Evolutionary conservation across 2,329 filamentous ascomycete genomes (phyloP), one percentile per base, ranked within the genome.

Genomic region (Clarireedia hainanense): DNA sequence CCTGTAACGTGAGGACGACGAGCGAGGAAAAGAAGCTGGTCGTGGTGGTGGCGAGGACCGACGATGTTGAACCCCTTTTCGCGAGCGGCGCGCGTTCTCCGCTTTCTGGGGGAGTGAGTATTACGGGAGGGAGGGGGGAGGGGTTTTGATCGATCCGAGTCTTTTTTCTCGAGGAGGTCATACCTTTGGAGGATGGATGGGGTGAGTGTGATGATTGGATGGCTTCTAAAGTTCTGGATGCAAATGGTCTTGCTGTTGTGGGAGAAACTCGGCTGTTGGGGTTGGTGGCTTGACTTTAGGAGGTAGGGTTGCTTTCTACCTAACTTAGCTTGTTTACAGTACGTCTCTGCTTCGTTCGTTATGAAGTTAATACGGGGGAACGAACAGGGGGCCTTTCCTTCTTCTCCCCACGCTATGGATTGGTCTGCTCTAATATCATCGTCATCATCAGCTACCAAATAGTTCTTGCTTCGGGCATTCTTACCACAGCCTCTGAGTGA

Each of bases 71-170:
- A 39, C 34, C 49, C 15, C 23, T 52, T 20, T 67, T 65, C 43
- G 62, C 65, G 1, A 56, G 59, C 40, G 63, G 64, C 15, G 64
- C 63, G 1, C 64, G 67, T 59, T 61, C 57, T 2, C 47, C 55
- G 9, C 59, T 61, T 49, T 71, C 76, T 20, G 75, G 76, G 58
- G 76, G 75, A 36, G 73, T 79, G 1, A 83, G 74, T 61, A 75
- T 78, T 47, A 65, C 74, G 10, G 74, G 70, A 1, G 78, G 78
- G 0, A 69, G 47, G 65, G 74, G 10, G 74, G 70, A 1, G 78
- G 78, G 0, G 69, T 79, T 1, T 65, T 78, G 4, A 74, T 84
- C 59, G 78, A 78, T 10, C 72, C 79, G 6, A 70, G 66, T 26
- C 56, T 58, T 23, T 20, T 20, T 20, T 20, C 45, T 68, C 12